These are phyloP conservation scores for Mikania micrantha DNA, from an alignment of 129 eudicot genomes.

Conservation along the genomic window DNA sequence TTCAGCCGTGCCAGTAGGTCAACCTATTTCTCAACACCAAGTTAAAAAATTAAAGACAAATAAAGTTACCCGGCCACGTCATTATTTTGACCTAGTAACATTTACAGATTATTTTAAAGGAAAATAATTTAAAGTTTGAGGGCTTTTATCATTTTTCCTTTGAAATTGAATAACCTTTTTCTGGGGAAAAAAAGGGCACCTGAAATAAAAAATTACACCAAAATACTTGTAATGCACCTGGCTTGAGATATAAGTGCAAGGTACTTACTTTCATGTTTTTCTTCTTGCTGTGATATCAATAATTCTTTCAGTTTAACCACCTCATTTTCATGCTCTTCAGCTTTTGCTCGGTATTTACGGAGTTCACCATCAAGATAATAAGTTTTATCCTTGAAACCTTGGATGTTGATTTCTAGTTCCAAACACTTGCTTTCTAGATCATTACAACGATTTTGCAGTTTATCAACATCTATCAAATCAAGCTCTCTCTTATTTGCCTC, in stretches of 20 bases:
- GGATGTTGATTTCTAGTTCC: conserved; percentile 39
- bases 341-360: conserved; percentile 27
- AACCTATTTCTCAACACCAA: background rate
- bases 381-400: conserved; percentile 38
- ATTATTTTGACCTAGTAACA: background rate
- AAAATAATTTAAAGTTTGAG: background rate
- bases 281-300: conserved; percentile 20
- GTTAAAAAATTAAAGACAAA: too few species aligned
- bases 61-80: background rate
- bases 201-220: background rate
- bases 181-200: background rate
- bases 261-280: conserved; percentile 31
- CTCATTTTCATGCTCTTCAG: conserved; percentile 42
- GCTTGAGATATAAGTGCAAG: conserved; percentile 5
- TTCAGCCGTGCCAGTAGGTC: background rate
- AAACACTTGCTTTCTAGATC: conserved; percentile 45
- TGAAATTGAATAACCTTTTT: background rate
- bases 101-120: background rate
- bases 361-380: conserved; percentile 48
- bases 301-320: conserved; percentile 22
- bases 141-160: background rate
- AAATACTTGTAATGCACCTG: background rate
- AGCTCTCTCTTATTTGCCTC: conserved; percentile 37
- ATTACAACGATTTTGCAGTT: conserved; percentile 30
- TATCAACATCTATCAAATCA: conserved; percentile 20